Evolutionary conservation across 192 early-diverging fungal genomes (phyloP).

Genomic region (Lobosporangium transversale): DNA sequence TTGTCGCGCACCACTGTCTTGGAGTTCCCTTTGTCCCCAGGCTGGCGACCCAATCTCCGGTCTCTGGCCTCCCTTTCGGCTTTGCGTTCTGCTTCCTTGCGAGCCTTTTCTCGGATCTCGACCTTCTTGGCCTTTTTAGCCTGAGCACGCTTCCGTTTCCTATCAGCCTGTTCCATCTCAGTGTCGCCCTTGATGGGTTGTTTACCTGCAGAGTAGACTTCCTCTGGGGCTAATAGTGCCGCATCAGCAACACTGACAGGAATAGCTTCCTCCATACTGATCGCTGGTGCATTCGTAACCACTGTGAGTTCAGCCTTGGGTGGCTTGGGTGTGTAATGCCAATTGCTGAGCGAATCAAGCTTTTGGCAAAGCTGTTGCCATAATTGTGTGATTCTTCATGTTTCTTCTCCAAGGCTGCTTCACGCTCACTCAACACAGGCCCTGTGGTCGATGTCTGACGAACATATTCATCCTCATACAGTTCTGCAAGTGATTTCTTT

Average conservation of each 20-base stretch:
- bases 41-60: conserved; percentile 45
- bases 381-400: conserved; percentile 85
- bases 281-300: conserved; percentile 80
- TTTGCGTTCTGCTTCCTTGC: conserved; percentile 61
- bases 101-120: conserved; percentile 67
- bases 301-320: conserved; percentile 82
- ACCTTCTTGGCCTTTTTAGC: conserved; percentile 74
- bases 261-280: conserved; percentile 95
- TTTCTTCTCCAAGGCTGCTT: conserved; percentile 76
- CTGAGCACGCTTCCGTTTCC: conserved; percentile 72
- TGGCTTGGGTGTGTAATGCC: conserved; percentile 90
- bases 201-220: conserved; percentile 86
- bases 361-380: conserved; percentile 83
- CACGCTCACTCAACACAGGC: conserved; percentile 74
- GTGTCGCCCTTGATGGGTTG: conserved; percentile 77
- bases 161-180: conserved; percentile 82
- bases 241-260: conserved; percentile 87
- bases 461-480: conserved; percentile 93
- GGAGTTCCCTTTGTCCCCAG: conserved; percentile 51
- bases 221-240: conserved; percentile 86
- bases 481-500: conserved; percentile 87
- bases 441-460: conserved; percentile 62
- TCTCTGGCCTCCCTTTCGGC: conserved; percentile 51
- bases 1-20: conserved; percentile 55
- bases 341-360: conserved; percentile 94